A percentile compares a stretch with the other conserved stretches of the same genome.
Conservation (phyloP, 2,329 filamentous ascomycete species). For the Teratosphaeriaceae sp. region DNA sequence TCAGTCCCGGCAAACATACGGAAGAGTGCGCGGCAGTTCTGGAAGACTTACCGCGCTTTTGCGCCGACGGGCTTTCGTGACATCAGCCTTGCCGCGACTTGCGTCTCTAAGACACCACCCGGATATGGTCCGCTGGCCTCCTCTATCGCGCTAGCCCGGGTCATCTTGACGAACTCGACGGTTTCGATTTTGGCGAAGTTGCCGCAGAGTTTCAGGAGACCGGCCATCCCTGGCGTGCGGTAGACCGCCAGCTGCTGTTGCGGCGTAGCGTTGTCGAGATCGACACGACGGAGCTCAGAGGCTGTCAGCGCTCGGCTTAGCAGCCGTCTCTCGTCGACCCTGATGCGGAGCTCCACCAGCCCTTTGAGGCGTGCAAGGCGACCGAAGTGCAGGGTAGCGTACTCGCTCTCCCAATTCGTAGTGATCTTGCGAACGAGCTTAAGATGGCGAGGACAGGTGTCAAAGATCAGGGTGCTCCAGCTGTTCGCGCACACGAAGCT, state of each 20-base stretch:
- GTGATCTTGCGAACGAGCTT: conserved; percentile 9
- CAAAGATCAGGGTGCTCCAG: no score
- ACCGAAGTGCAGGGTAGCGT: conserved; percentile 5
- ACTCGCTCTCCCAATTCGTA: not conserved
- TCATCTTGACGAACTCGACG: conserved; percentile 17
- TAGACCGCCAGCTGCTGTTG: conserved; percentile 15
- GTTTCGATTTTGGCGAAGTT: not conserved
- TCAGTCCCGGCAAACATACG: no score
- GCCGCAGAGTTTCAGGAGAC: conserved; percentile 14
- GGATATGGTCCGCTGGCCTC: conserved; percentile 21
- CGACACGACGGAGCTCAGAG: not conserved
- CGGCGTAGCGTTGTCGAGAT: conserved; percentile 1
- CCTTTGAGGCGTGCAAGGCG: conserved; percentile 7
- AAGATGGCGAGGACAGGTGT: conserved; percentile 6
- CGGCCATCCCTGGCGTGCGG: conserved; percentile 15
- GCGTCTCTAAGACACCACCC: conserved; percentile 22
- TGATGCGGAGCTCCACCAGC: conserved; percentile 20
- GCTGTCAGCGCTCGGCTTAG: conserved; percentile 4
- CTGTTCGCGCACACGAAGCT: no score
- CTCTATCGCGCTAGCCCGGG: not conserved
- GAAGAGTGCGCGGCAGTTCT: no score
- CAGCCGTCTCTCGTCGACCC: conserved; percentile 20
- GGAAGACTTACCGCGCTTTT: not conserved
- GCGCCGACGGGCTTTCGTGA: not conserved
- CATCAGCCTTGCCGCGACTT: conserved; percentile 22